Percentiles rank a stretch among this genome's conserved stretches.
phyloP scores from a whole-genome alignment of 1,139 yeast genomes.

The Magnusiomyces paraingens region DNA sequence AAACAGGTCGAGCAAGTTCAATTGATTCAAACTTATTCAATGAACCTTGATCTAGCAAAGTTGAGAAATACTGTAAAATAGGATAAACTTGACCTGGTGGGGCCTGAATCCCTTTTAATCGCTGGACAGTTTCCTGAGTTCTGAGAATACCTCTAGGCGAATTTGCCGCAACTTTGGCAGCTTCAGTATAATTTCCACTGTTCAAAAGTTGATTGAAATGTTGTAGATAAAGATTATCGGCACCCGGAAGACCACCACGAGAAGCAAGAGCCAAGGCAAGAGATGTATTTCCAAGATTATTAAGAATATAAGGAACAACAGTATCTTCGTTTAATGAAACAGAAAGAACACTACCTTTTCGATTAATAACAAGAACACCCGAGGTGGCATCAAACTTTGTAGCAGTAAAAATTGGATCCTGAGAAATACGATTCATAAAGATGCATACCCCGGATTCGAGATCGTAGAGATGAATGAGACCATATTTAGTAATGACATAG shows the following conservation, averaged over 20 bases:
- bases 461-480: slow-evolving; percentile 93
- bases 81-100: slow-evolving; percentile 96
- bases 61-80: slow-evolving; percentile 85
- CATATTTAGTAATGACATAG: slow-evolving; percentile 88
- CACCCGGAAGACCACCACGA: slow-evolving; percentile 96
- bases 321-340: slow-evolving; percentile 84
- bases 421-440: slow-evolving; percentile 93
- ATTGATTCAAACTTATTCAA: slow-evolving; percentile 90
- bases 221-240: slow-evolving; percentile 83
- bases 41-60: slow-evolving; percentile 86
- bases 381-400: slow-evolving; percentile 58
- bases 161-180: slow-evolving; percentile 96
- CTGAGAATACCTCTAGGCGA: slow-evolving; percentile 76
- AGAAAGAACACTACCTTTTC: slow-evolving; percentile 90
- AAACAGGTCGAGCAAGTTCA: slow-evolving; percentile 91
- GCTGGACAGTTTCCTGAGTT: slow-evolving; percentile 90
- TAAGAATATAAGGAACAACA: slow-evolving; percentile 83
- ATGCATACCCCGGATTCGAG: slow-evolving; percentile 87
- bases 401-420: slow-evolving; percentile 93
- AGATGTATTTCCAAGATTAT: slow-evolving; percentile 77
- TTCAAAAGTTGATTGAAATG: slow-evolving; percentile 83
- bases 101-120: slow-evolving; percentile 87
- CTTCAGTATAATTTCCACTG: slow-evolving; percentile 83
- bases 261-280: slow-evolving; percentile 86
- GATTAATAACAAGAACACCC: slow-evolving; percentile 90